These are phyloP conservation scores for Fusarium tjaetaba DNA, from an alignment of 2,329 filamentous ascomycete genomes.

Conservation along the genomic window DNA sequence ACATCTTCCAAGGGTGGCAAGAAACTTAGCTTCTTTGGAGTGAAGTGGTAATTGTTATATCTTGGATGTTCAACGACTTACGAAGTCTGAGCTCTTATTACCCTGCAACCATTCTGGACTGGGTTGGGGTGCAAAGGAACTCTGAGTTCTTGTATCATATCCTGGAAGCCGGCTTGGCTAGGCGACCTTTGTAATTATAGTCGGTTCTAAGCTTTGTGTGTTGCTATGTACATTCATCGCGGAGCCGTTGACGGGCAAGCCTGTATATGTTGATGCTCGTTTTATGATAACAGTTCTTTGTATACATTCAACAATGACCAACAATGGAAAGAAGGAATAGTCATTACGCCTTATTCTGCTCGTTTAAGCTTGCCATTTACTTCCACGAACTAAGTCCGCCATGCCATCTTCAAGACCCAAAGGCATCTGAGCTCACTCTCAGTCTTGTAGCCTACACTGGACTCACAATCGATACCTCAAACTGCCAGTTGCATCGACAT, in stretches of 20 bases:
- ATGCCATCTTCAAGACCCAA: background rate
- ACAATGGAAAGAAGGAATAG: background rate
- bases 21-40: slow-evolving; percentile 67
- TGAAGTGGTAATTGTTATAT: slow-evolving; percentile 61
- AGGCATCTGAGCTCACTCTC: background rate
- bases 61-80: background rate
- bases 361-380: background rate
- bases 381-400: no score
- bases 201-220: background rate
- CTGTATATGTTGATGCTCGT: background rate
- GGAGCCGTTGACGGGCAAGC: background rate
- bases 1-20: slow-evolving; percentile 50
- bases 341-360: background rate
- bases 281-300: background rate
- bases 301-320: background rate
- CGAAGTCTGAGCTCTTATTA: background rate
- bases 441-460: background rate
- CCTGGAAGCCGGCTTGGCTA: background rate
- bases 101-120: background rate
- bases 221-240: background rate
- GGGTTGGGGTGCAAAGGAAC: background rate
- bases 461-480: no score
- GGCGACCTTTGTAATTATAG: slow-evolving; percentile 15
- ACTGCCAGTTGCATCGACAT: background rate
- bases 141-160: slow-evolving; percentile 26